These are phyloP conservation scores for Fagopyrum esculentum DNA, from an alignment of 148 eudicot species.

Conservation along the genomic window DNA sequence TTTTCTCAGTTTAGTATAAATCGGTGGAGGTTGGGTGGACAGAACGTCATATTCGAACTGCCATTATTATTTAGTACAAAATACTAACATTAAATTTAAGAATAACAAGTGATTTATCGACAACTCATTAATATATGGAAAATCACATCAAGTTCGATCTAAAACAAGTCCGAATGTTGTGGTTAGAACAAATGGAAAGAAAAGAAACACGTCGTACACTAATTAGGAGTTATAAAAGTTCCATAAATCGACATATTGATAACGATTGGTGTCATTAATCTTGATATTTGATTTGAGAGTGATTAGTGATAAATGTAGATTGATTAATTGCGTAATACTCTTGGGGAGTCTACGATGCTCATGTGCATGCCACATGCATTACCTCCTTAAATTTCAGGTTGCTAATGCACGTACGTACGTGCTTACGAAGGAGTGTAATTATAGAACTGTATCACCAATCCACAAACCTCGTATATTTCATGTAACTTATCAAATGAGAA, in stretches of 20 bases:
- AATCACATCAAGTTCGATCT: background rate
- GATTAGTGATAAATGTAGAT: background rate
- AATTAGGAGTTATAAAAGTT: background rate
- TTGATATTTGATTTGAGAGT: background rate
- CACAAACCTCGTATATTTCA: too few relatives aligned
- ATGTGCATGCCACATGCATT: background rate
- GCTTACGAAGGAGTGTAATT: too few relatives aligned
- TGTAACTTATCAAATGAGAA: too few relatives aligned
- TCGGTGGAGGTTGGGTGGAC: background rate
- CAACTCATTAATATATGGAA: background rate
- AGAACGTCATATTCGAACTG: background rate
- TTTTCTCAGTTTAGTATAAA: background rate
- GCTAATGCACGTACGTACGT: too few relatives aligned
- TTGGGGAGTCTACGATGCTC: background rate
- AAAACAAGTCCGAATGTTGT: background rate
- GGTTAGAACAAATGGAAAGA: background rate
- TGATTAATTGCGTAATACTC: background rate
- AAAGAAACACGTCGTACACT: conserved; percentile 1
- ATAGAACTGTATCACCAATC: too few relatives aligned
- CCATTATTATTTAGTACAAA: background rate
- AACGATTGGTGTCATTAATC: background rate
- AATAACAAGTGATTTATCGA: background rate
- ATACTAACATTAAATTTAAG: background rate
- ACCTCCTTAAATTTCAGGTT: background rate
- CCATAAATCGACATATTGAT: background rate